phyloP scores from a whole-genome alignment of 371 early-diverging fungal species.

The Mucor indicus region DNA sequence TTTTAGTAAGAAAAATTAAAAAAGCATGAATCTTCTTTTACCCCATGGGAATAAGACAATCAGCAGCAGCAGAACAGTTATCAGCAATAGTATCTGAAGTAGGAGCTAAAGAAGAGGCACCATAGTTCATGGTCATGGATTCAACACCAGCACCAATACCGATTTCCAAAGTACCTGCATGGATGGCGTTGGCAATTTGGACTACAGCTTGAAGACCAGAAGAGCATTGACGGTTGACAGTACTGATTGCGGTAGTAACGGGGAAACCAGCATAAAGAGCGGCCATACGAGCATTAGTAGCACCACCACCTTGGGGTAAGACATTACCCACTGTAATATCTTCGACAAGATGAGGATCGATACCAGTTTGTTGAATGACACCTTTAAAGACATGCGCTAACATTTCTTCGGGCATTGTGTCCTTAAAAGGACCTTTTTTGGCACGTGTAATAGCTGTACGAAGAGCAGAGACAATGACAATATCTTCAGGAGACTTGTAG shows the following conservation, averaged over 20 bases:
- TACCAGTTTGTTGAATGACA: slow-evolving; percentile 71
- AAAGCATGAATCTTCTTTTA: no score
- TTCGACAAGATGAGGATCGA: slow-evolving; percentile 87
- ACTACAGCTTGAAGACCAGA: slow-evolving; percentile 95
- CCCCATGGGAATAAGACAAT: slow-evolving; percentile 89
- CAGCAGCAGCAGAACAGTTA: slow-evolving; percentile 67
- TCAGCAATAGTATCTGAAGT: slow-evolving; percentile 74
- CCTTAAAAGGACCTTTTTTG: slow-evolving; percentile 92
- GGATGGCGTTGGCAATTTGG: slow-evolving; percentile 88
- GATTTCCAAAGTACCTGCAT: slow-evolving; percentile 88
- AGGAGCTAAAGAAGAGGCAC: slow-evolving; percentile 70
- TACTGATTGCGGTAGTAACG: slow-evolving; percentile 75
- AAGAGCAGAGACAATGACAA: slow-evolving; percentile 82
- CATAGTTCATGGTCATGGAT: slow-evolving; percentile 94
- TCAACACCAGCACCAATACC: slow-evolving; percentile 99
- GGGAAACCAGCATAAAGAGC: slow-evolving; percentile 94
- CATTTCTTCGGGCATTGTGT: slow-evolving; percentile 81
- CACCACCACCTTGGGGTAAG: slow-evolving; percentile 90
- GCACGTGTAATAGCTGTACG: slow-evolving; percentile 91
- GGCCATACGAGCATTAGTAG: slow-evolving; percentile 72
- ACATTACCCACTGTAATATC: slow-evolving; percentile 97
- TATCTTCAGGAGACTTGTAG: slow-evolving; percentile 80
- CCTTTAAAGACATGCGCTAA: slow-evolving; percentile 84
- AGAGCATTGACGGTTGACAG: slow-evolving; percentile 97
- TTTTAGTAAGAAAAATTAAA: no score